A percentile compares a stretch with the other conserved stretches of the same genome.
Evolutionary conservation across 495 filamentous ascomycete species (phyloP).

Genomic region (Friedmanniomyces simplex): DNA sequence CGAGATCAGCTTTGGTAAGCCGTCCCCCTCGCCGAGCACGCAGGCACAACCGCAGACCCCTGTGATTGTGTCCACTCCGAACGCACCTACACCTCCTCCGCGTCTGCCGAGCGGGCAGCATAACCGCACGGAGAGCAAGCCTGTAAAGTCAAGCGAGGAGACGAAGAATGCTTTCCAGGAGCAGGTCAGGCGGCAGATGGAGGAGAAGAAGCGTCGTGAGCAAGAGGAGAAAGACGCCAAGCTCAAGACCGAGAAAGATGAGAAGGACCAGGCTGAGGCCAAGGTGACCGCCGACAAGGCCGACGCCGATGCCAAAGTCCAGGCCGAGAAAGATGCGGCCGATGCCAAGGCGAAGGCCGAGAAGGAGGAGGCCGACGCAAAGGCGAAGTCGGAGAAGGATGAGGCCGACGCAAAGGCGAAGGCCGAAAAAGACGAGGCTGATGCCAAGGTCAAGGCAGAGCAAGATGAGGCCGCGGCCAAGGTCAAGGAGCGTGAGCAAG

Average conservation of each 20-base stretch:
- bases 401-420: too few species aligned
- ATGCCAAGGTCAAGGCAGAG: conserved; percentile 33
- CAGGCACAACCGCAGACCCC: conserved; percentile 9
- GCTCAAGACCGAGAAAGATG: conserved; percentile 23
- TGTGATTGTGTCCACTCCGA: conserved; percentile 54
- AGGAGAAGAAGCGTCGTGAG: conserved; percentile 43
- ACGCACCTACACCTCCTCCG: conserved; percentile 48
- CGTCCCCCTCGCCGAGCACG: conserved; percentile 39
- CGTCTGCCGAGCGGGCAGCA: conserved; percentile 43
- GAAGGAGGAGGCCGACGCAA: too few species aligned
- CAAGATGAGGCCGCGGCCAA: conserved; percentile 7
- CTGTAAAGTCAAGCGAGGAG: conserved; percentile 56
- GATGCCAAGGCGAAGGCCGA: too few species aligned
- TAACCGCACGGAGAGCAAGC: conserved; percentile 48
- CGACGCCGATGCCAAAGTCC: too few species aligned
- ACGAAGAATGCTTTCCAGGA: conserved; percentile 59
- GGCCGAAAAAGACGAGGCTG: conserved; percentile 12
- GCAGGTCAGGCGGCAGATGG: conserved; percentile 52
- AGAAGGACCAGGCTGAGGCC: conserved; percentile 28
- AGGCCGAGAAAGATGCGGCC: too few species aligned
- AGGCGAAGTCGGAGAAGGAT: too few species aligned
- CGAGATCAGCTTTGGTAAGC: conserved; percentile 44
- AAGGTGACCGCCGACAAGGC: too few species aligned
- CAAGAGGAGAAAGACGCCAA: conserved; percentile 43
- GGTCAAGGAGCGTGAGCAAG: not conserved